phyloP scores from a whole-genome alignment of 352 stramenopile species.

The Globisporangium yorkense region DNA sequence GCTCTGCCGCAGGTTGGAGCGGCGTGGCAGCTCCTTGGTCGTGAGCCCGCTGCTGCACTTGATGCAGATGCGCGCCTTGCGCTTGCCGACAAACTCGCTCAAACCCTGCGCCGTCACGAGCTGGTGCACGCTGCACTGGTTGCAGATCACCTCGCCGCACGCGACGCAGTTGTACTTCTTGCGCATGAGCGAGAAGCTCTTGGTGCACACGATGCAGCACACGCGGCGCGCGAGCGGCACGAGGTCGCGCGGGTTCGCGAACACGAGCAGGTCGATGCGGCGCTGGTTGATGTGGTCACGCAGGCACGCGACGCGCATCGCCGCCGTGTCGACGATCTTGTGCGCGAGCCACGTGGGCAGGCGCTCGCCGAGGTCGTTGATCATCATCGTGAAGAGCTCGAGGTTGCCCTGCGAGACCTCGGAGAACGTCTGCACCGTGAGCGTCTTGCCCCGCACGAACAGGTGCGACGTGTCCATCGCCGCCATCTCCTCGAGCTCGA shows the following conservation, averaged over 20 bases:
- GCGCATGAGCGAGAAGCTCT: slow-evolving; percentile 76
- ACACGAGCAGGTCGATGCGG: slow-evolving; percentile 65
- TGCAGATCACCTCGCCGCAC: slow-evolving; percentile 81
- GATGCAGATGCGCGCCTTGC: slow-evolving; percentile 71
- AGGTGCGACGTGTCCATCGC: slow-evolving; percentile 40
- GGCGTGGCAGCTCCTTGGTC: slow-evolving; percentile 44
- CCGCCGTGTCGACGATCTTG: slow-evolving; percentile 77
- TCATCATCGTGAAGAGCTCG: slow-evolving; percentile 78
- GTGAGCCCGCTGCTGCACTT: slow-evolving; percentile 68
- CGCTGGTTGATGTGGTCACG: slow-evolving; percentile 75
- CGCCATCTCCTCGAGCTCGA: slow-evolving; percentile 54
- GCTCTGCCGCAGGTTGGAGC: slow-evolving; percentile 29
- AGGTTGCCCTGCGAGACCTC: slow-evolving; percentile 48
- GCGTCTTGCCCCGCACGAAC: slow-evolving; percentile 69
- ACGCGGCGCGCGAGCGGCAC: slow-evolving; percentile 68
- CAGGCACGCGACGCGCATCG: slow-evolving; percentile 68
- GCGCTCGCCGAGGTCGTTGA: slow-evolving; percentile 71
- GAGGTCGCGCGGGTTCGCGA: slow-evolving; percentile 58
- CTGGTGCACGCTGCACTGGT: slow-evolving; percentile 71
- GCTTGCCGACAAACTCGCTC: slow-evolving; percentile 43
- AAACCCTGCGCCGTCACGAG: slow-evolving; percentile 55
- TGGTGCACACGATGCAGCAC: slow-evolving; percentile 75
- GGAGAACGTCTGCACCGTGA: slow-evolving; percentile 69
- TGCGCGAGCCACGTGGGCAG: slow-evolving; percentile 75
- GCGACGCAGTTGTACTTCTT: slow-evolving; percentile 84